Evolutionary conservation across 345 rosid species (phyloP).

Genomic region (Turritis glabra): DNA sequence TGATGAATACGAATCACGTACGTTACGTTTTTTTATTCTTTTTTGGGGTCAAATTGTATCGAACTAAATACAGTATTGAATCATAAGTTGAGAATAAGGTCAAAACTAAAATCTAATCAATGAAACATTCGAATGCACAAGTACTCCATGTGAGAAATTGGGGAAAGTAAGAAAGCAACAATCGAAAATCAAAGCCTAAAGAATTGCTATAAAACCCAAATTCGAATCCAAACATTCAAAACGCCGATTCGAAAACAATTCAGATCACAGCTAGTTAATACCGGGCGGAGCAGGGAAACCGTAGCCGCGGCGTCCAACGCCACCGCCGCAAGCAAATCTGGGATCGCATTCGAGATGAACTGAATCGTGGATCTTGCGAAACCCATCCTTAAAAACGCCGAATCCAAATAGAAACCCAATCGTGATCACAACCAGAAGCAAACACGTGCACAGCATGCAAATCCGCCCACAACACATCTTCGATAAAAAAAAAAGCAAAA

Average conservation of each 20-base stretch:
- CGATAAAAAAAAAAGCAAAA: no score
- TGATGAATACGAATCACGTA: slow-evolving; percentile 16
- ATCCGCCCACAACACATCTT: slow-evolving; percentile 74
- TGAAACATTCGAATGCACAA: slow-evolving; percentile 14
- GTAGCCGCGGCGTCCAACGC: slow-evolving; percentile 52
- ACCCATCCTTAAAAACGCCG: slow-evolving; percentile 80
- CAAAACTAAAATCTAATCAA: slow-evolving; percentile 12
- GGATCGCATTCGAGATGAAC: slow-evolving; percentile 55
- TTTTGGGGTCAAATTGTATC: background rate
- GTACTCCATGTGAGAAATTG: background rate
- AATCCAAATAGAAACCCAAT: slow-evolving; percentile 80
- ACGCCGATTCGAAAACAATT: background rate
- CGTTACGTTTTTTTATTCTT: slow-evolving; percentile 2
- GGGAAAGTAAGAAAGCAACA: background rate
- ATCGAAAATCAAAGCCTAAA: background rate
- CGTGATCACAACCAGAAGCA: slow-evolving; percentile 63
- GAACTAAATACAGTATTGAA: background rate
- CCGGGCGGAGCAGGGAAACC: slow-evolving; percentile 48
- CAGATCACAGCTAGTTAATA: slow-evolving; percentile 7
- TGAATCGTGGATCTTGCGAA: slow-evolving; percentile 69
- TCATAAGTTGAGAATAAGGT: background rate
- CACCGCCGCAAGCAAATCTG: slow-evolving; percentile 25
- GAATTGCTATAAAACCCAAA: slow-evolving; percentile 6
- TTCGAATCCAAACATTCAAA: slow-evolving; percentile 4
- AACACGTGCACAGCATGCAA: slow-evolving; percentile 76